Conservation (phyloP, 2,329 filamentous ascomycete species). For the Aureobasidium namibiae region DNA sequence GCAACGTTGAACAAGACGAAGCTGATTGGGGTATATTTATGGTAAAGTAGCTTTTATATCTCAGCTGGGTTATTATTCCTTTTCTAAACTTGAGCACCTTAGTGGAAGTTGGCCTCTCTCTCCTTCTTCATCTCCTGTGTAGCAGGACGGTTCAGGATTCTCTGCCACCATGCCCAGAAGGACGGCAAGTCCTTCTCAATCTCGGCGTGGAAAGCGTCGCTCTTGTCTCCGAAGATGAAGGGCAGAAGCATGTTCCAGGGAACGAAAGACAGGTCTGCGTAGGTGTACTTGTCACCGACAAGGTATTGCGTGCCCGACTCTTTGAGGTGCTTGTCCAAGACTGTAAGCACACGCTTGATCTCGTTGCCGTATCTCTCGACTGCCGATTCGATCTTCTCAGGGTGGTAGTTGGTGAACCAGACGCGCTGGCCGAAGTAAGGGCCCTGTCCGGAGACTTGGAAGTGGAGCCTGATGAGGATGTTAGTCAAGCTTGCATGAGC, state of each 20-base stretch:
- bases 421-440: conserved; percentile 38
- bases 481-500: not conserved
- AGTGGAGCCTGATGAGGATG: conserved; percentile 18
- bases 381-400: conserved; percentile 38
- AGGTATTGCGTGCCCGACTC: conserved; percentile 28
- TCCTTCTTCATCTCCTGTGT: conserved; percentile 19
- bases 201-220: conserved; percentile 13
- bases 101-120: conserved; percentile 10
- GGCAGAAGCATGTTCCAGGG: conserved; percentile 23
- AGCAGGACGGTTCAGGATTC: conserved; percentile 14
- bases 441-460: conserved; percentile 37
- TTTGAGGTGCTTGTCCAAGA: conserved; percentile 36
- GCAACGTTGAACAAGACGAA: not conserved
- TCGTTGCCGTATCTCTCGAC: conserved; percentile 41
- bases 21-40: not conserved
- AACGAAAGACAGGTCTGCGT: conserved; percentile 33
- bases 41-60: not conserved
- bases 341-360: conserved; percentile 37
- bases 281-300: conserved; percentile 36
- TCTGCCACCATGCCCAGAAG: conserved; percentile 16
- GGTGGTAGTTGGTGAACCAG: conserved; percentile 31
- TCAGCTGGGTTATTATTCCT: not conserved
- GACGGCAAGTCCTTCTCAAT: conserved; percentile 15
- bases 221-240: conserved; percentile 12
- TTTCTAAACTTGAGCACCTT: not conserved